Evolutionary conservation across 2,329 filamentous ascomycete species (phyloP).

Genomic region (Fusarium nisikadoi): DNA sequence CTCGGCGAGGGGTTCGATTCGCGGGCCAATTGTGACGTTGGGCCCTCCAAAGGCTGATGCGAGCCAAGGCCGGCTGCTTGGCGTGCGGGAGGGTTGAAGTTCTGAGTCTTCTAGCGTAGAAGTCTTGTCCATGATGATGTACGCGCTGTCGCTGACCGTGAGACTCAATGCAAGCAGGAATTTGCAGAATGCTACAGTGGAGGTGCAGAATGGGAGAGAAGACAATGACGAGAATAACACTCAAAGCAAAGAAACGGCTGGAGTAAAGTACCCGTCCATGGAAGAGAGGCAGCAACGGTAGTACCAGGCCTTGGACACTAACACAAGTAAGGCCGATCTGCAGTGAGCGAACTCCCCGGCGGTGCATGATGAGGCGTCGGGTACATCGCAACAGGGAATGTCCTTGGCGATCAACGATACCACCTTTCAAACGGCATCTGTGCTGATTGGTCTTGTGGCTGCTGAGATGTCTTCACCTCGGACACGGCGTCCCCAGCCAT

Average conservation of each 20-base stretch:
- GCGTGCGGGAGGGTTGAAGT: constrained; percentile 1
- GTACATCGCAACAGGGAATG: constrained; percentile 1
- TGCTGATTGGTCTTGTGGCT: constrained; percentile 1
- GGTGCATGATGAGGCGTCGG: constrained; percentile 1
- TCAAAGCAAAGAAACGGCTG: neutral
- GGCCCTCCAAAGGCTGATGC: constrained; percentile 52
- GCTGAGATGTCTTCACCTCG: constrained; percentile 5
- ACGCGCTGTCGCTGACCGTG: neutral
- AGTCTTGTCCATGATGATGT: constrained; percentile 12
- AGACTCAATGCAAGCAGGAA: neutral
- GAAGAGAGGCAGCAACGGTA: neutral
- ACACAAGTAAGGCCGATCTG: neutral
- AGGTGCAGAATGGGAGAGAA: neutral
- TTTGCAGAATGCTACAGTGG: neutral
- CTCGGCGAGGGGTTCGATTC: constrained; percentile 60
- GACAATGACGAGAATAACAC: neutral
- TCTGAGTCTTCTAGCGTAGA: constrained; percentile 18
- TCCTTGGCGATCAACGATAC: constrained; percentile 12
- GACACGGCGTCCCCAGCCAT: constrained; percentile 15
- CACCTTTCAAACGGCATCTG: neutral
- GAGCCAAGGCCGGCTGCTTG: constrained; percentile 40
- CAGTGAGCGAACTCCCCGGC: constrained; percentile 20
- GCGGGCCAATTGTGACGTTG: constrained; percentile 58
- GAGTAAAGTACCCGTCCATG: neutral
- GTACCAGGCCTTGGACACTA: neutral